These are phyloP conservation scores for Cladobotryum mycophilum DNA, from an alignment of 2,329 filamentous ascomycete genomes.

Conservation along the genomic window DNA sequence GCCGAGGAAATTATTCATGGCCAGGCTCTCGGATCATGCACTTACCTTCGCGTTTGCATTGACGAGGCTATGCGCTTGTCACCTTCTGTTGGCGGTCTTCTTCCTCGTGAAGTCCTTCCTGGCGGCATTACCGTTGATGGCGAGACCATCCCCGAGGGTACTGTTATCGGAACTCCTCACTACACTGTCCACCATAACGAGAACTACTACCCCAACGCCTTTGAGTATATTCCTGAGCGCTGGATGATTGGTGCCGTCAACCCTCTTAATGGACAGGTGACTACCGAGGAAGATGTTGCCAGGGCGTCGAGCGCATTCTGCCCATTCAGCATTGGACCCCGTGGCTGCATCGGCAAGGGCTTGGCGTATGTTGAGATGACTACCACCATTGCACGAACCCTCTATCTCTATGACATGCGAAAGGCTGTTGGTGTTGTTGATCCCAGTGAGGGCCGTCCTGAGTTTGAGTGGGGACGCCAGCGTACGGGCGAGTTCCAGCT, in stretches of 20 bases:
- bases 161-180: slow-evolving; percentile 57
- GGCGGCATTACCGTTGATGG: slow-evolving; percentile 52
- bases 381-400: slow-evolving; percentile 52
- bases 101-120: slow-evolving; percentile 52
- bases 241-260: slow-evolving; percentile 50
- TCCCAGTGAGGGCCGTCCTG: slow-evolving; percentile 45
- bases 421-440: slow-evolving; percentile 42
- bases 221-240: slow-evolving; percentile 55
- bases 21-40: slow-evolving; percentile 40
- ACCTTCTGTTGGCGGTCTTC: slow-evolving; percentile 53
- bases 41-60: slow-evolving; percentile 58
- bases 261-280: slow-evolving; percentile 28
- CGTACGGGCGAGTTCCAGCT: slow-evolving; percentile 60
- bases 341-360: slow-evolving; percentile 67
- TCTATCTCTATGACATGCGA: slow-evolving; percentile 57
- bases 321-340: slow-evolving; percentile 63
- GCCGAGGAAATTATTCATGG: slow-evolving; percentile 53
- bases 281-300: slow-evolving; percentile 45
- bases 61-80: slow-evolving; percentile 61
- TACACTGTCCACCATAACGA: slow-evolving; percentile 65
- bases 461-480: slow-evolving; percentile 49
- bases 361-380: slow-evolving; percentile 63
- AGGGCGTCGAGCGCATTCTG: slow-evolving; percentile 64
- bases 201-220: slow-evolving; percentile 54
- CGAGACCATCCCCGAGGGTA: slow-evolving; percentile 49